Percentiles rank a stretch among this genome's conserved stretches.
Evolutionary conservation across 1,284 basidiomycete species (phyloP).

Genomic region (Pseudozyma flocculosa): DNA sequence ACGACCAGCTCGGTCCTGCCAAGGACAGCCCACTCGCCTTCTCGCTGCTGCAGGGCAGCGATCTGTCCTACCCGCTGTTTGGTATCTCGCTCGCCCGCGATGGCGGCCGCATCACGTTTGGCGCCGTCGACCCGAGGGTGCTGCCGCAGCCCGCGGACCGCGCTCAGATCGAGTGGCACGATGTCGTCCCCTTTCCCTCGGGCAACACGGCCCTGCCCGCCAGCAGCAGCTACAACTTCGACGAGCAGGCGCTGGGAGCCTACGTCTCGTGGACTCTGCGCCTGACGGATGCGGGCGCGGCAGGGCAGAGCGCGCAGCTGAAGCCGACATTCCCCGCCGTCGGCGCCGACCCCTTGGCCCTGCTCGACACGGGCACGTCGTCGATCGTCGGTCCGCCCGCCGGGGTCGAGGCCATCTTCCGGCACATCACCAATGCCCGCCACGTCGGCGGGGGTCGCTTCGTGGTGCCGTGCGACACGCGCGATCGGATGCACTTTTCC

Average conservation of each 20-base stretch:
- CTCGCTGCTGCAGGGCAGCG: constrained; percentile 8
- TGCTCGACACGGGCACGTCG: constrained; percentile 76
- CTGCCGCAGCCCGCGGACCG: constrained; percentile 4
- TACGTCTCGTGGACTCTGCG: constrained; percentile 80
- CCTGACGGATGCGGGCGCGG: constrained; percentile 68
- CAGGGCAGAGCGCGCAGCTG: constrained; percentile 65
- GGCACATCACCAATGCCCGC: constrained; percentile 67
- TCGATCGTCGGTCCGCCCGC: constrained; percentile 79
- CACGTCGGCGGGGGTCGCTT: constrained; percentile 73
- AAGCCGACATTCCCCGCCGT: constrained; percentile 69
- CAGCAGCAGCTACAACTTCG: constrained; percentile 22
- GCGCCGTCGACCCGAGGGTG: constrained; percentile 24
- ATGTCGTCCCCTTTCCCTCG: constrained; percentile 36
- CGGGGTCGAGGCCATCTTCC: constrained; percentile 73
- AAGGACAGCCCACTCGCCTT: constrained; percentile 16
- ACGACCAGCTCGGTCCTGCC: constrained; percentile 2
- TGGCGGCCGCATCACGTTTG: constrained; percentile 21
- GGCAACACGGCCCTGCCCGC: constrained; percentile 11
- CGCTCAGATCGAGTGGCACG: constrained; percentile 27
- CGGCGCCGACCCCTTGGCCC: constrained; percentile 67
- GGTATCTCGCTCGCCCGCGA: constrained; percentile 13
- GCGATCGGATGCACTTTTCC: constrained; percentile 65
- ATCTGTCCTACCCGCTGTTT: constrained; percentile 36
- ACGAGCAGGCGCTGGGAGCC: constrained; percentile 17
- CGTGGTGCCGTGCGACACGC: constrained; percentile 76